Evolutionary conservation across 768 basidiomycete genomes (phyloP).

Genomic region (Rickenella mellea): DNA sequence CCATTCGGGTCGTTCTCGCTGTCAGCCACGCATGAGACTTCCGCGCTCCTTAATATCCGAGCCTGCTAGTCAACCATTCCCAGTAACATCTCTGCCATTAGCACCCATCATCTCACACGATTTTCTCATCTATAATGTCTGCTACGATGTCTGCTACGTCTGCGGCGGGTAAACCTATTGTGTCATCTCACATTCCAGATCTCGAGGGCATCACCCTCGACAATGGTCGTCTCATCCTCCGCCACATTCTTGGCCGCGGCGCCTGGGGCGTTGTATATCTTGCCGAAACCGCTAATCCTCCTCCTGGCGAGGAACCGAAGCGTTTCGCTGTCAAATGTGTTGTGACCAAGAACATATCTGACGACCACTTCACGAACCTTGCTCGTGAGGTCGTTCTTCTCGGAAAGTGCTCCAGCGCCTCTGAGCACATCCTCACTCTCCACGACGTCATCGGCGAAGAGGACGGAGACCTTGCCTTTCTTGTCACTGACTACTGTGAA

Average conservation of each 20-base stretch:
- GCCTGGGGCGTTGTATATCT: not conserved
- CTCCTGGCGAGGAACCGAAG: not conserved
- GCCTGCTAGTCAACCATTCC: too few species aligned
- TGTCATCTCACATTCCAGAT: too few species aligned
- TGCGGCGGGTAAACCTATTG: too few species aligned
- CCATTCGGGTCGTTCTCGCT: too few species aligned
- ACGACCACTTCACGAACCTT: not conserved
- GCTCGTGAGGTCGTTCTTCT: not conserved
- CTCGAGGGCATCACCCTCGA: too few species aligned
- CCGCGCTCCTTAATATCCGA: too few species aligned
- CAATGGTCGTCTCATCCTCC: not conserved
- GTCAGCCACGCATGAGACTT: too few species aligned
- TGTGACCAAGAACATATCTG: not conserved
- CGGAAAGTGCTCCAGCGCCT: not conserved
- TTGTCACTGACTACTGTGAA: conserved; percentile 10
- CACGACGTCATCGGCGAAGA: not conserved
- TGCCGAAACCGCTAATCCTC: not conserved
- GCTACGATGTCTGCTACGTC: too few species aligned
- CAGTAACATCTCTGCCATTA: too few species aligned
- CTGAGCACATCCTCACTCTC: not conserved
- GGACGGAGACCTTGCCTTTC: not conserved
- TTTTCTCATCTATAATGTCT: too few species aligned
- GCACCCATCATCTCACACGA: too few species aligned
- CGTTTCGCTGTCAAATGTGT: not conserved
- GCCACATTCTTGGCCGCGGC: not conserved